Base-by-base conservation (phyloP, 805 yeast species). In the Candida berthetii region DNA sequence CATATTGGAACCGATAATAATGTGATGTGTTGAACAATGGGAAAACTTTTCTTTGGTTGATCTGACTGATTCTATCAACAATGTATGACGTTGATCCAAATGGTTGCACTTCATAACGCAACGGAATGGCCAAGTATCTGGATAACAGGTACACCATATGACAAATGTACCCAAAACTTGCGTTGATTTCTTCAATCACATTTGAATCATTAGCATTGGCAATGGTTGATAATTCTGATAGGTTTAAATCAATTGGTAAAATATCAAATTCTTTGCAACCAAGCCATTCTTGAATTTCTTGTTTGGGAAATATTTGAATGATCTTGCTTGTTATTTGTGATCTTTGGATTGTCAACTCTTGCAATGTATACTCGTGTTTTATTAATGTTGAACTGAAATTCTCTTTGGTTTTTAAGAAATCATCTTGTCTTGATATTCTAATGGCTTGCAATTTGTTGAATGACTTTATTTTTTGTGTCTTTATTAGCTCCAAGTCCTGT, bases 11-110 rank as follows among this genome's bases (percentile, higher is more conserved):
- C 24, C 69, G 53, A 31, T 62, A 53, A 29, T 43, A 55, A 39
- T 66, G 68, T 11, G 61, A 63, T 2, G 67, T 61, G 22, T 63
- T 51, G 48, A 69, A 70, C 31, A 70, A 41, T 0, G 74, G 75
- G 42, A 64, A 68, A 18, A 67, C 49, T 17, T 46, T 58, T 41
- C 50, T 53, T 34, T 45, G 62, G 47, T 48, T 54, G 8, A 61
- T 57, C 32, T 54, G 56, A 11, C 57, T 50, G 10, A 68, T 61
- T 2, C 65, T 64, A 45, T 70, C 73, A 43, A 54, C 45, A 14
- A 69, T 58, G 41, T 68, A 68, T 0, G 71, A 64, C 13, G 60
- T 58, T 9, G 69, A 63, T 1, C 74, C 74, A 42, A 65, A 54
- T 28, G 60, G 63, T 36, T 58, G 58, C 2, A 67, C 49, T 5